Evolutionary conservation across 179 eudicot genomes (phyloP).

Genomic region (Silene noctiflora): DNA sequence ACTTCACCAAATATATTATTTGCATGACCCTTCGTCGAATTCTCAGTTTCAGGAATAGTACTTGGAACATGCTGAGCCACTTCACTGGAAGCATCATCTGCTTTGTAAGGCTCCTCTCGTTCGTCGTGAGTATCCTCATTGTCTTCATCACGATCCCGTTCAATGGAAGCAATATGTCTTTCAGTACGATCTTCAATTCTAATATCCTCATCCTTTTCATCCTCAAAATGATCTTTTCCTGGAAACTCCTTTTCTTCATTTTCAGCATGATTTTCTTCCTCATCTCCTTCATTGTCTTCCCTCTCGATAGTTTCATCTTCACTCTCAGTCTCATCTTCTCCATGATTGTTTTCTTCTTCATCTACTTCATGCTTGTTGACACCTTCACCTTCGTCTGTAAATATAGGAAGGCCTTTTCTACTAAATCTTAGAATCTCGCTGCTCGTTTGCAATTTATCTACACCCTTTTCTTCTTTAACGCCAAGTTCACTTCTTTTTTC

Average conservation of each 20-base stretch:
- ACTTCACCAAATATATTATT: constrained; percentile 32
- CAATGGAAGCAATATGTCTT: constrained; percentile 29
- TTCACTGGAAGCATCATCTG: constrained; percentile 97
- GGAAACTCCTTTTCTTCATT: constrained; percentile 21
- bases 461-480: constrained; percentile 36
- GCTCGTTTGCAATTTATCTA: constrained; percentile 17
- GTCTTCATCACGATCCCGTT: constrained; percentile 47
- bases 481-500: constrained; percentile 70
- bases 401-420: constrained; percentile 61
- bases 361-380: constrained; percentile 44
- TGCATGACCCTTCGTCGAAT: constrained; percentile 33
- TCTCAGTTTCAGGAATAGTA: constrained; percentile 36
- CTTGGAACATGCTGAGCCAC: constrained; percentile 59
- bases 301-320: constrained; percentile 28
- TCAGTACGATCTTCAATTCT: constrained; percentile 30
- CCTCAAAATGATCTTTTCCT: constrained; percentile 11
- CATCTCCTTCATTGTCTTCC: constrained; percentile 22
- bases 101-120: constrained; percentile 78
- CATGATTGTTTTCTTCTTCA: constrained; percentile 30
- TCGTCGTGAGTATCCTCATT: constrained; percentile 54
- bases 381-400: constrained; percentile 27
- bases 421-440: constrained; percentile 49
- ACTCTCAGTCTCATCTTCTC: constrained; percentile 32
- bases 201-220: constrained; percentile 14
- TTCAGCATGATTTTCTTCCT: constrained; percentile 28